Base-by-base conservation (phyloP, 2,329 filamentous ascomycete genomes). In the Neonectria punicea region DNA sequence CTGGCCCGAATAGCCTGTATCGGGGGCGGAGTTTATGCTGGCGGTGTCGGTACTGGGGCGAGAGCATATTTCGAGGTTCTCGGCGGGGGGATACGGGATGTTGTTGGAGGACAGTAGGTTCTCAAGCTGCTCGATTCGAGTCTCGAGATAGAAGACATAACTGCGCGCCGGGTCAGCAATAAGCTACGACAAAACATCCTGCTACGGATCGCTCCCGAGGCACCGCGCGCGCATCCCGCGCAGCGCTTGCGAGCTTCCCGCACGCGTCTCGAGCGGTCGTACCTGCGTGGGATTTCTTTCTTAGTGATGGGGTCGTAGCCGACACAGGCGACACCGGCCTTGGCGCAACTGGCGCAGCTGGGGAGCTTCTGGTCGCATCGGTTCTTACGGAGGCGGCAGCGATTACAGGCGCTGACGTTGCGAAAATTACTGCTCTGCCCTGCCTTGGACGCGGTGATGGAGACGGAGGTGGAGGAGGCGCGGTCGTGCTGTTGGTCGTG, bases 251-350 rank as follows among this genome's bases (percentile, higher is more conserved):
- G 30, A 18, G 20, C 53, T 39, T 32, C 34, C 60, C 36, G 66
- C 71, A 67, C 66, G 51, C 51, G 43, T 53, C 32, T 44, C 20
- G 41, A 51, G 39, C 92, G 44, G 53, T 39, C 92, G 82, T 90
- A 97, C 84, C 91, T 94, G 80, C 94, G 88, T 54, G 95, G 95
- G 63, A 98, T 97, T 81, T 98, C 94, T 76, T 93, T 90, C 85
- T 98, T 98, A 25, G 93, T 97, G 75, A 98, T 97, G 36, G 95
- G 94, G 77, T 98, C 95, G 79, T 97, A 98, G 67, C 95, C 95
- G 55, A 98, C 93, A 78, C 96, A 98, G 70, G 92, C 91, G 50
- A 97, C 93, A 63, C 88, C 87, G n/a, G 93, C 94, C 82, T 98
- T 98, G 78, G 94, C 93, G 80, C 95, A 98, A 72, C 93, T 93